Percentiles rank a stretch among this genome's conserved stretches.
phyloP scores from a whole-genome alignment of 2,329 filamentous ascomycete species.

The Massarina eburnea region DNA sequence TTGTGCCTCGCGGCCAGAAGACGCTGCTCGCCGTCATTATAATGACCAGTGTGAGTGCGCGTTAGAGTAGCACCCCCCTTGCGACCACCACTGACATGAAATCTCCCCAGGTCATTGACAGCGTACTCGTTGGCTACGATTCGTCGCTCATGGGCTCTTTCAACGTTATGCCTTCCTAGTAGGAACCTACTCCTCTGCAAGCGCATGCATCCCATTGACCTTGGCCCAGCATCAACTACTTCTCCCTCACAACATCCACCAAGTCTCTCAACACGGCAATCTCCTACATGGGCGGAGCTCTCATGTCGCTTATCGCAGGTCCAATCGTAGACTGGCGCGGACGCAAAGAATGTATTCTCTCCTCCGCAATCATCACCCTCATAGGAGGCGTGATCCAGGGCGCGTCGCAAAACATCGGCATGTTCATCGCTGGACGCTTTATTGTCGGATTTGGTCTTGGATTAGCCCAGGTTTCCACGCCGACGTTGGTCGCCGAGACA shows the following conservation, averaged over 20 bases:
- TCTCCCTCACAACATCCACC: constrained; percentile 42
- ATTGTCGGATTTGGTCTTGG: constrained; percentile 62
- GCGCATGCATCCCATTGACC: no score
- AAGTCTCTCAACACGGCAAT: constrained; percentile 51
- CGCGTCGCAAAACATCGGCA: constrained; percentile 46
- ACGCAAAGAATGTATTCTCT: constrained; percentile 51
- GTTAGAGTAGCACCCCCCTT: constrained; percentile 12
- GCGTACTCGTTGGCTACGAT: constrained; percentile 42
- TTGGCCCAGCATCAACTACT: constrained; percentile 34
- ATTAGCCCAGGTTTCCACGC: constrained; percentile 58
- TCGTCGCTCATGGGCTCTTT: constrained; percentile 50
- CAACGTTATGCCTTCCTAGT: constrained; percentile 47
- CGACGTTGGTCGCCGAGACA: constrained; percentile 62
- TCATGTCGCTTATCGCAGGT: constrained; percentile 42
- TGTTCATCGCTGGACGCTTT: constrained; percentile 62
- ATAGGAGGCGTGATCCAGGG: constrained; percentile 53
- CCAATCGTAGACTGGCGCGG: constrained; percentile 44
- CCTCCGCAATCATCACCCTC: constrained; percentile 54
- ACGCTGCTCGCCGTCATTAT: constrained; percentile 17
- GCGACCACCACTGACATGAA: no score
- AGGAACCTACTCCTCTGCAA: no score
- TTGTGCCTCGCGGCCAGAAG: constrained; percentile 18
- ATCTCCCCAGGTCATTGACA: neutral
- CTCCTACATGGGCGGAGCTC: constrained; percentile 46
- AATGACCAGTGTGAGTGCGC: constrained; percentile 16